Base-by-base conservation (phyloP, 2,329 filamentous ascomycete genomes). In the Sporothrix protearum region DNA sequence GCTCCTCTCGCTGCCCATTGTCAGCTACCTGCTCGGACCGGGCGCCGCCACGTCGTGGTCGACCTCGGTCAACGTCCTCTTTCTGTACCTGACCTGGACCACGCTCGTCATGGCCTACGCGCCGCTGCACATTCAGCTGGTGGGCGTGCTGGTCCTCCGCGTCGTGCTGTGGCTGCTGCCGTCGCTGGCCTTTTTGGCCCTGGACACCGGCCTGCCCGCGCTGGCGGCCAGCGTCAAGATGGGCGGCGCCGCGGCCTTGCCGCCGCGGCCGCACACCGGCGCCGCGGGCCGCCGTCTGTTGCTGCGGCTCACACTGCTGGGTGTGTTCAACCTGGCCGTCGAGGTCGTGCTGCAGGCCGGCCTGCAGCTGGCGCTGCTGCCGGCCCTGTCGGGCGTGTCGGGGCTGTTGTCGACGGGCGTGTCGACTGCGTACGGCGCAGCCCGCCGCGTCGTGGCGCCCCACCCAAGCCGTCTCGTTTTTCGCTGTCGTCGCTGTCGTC, bases 21-120 rank as follows among this genome's bases (percentile, higher is more conserved):
- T 92, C 53, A 91, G 90, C 36, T 91, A 90, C 77, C 84, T 92
- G 76, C 82, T 89, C 66, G 85, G 88, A 25, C 87, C 88, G 1
- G 83, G 86, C 64, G 79, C 89, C 63, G 79, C 89, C 72, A 86
- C 88, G 7, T 91, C 91, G 7, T 94, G 91, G 83, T 90, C 85
- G 16, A 95, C 93, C 1, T 94, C 90, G 0, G 84, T 97, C 74
- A 97, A 96, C 79, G 82, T 97, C 30, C 83, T 96, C 74, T 94
- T 97, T 83, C 96, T 97, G 81, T 95, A 94, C 80, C 87, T 97
- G 82, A 95, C 92, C 76, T 97, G 94, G 94, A 89, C 89, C 6
- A 95, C 92, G 0, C 85, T 97, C 42, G 88, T 96, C 51, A 83
- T 95, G 2, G 91, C 91, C 7, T 91, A 96, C 76, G 85, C 90